Conservation (phyloP, 805 yeast genomes). For the Kregervanrija fluxuum region DNA sequence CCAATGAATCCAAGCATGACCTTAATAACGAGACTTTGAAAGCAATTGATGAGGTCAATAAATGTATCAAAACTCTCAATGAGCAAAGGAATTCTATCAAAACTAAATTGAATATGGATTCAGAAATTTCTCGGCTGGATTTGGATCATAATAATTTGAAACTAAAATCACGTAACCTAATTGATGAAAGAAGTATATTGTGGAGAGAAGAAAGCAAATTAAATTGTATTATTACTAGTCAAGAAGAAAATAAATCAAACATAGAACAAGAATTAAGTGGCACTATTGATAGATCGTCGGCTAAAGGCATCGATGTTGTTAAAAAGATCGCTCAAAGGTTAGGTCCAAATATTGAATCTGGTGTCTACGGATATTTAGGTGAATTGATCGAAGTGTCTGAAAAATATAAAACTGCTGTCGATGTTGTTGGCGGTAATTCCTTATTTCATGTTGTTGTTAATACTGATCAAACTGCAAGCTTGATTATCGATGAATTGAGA, state of each 20-base stretch:
- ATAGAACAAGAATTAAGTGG: slow-evolving; percentile 59
- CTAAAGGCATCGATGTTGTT: slow-evolving; percentile 65
- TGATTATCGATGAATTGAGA: slow-evolving; percentile 68
- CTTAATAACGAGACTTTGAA: neutral
- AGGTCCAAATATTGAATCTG: slow-evolving; percentile 34
- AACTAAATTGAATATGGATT: neutral
- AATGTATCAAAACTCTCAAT: no score
- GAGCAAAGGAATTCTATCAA: no score
- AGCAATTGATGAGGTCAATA: no score
- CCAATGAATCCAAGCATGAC: slow-evolving; percentile 9
- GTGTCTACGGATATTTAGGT: slow-evolving; percentile 80
- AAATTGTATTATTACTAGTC: slow-evolving; percentile 45
- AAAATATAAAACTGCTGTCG: slow-evolving; percentile 79
- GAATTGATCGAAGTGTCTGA: slow-evolving; percentile 77
- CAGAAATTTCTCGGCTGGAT: slow-evolving; percentile 14
- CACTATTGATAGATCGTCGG: slow-evolving; percentile 68
- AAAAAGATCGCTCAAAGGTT: slow-evolving; percentile 53
- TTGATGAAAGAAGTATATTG: slow-evolving; percentile 60
- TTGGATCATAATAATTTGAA: slow-evolving; percentile 26
- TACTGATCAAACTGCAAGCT: slow-evolving; percentile 73
- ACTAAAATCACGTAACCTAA: slow-evolving; percentile 33
- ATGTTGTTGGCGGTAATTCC: slow-evolving; percentile 82
- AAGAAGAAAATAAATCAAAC: slow-evolving; percentile 40
- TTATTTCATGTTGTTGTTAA: slow-evolving; percentile 88
- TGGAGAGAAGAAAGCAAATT: slow-evolving; percentile 77